Conservation (phyloP, 495 filamentous ascomycete species). For the Penicillium ochrochloron region DNA sequence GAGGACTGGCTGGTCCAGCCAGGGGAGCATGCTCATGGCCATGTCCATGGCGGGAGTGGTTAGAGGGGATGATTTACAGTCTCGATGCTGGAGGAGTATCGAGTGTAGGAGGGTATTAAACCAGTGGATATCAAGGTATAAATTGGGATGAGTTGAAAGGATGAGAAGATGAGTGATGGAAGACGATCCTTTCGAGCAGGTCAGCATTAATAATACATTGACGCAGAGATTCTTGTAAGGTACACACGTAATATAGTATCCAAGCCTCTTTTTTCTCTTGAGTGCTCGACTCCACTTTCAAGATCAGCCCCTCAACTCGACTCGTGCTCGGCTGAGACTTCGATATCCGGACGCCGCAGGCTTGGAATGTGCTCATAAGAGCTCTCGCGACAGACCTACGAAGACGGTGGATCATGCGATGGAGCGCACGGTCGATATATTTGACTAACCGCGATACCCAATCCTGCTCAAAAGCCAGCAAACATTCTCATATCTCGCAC, state of each 20-base stretch:
- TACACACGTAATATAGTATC: not conserved
- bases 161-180: not conserved
- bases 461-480: constrained; percentile 2
- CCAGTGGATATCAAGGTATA: no score
- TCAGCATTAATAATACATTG: constrained; percentile 11
- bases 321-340: not conserved
- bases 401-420: not conserved
- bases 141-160: not conserved
- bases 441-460: not conserved
- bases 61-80: not conserved
- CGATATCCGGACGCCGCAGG: not conserved
- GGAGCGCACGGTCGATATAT: not conserved
- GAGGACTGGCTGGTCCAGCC: constrained; percentile 53
- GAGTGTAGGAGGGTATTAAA: not conserved
- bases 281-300: not conserved
- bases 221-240: not conserved
- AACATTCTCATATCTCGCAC: not conserved
- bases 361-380: constrained; percentile 6
- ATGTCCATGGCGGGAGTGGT: not conserved
- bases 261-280: not conserved
- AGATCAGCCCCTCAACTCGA: not conserved
- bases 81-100: not conserved
- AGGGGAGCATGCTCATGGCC: constrained; percentile 36
- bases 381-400: not conserved
- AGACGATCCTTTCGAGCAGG: not conserved